A percentile compares a stretch with the other conserved stretches of the same genome.
Evolutionary conservation across 106 monocot species (phyloP).

Genomic region (Posidonia australis): DNA sequence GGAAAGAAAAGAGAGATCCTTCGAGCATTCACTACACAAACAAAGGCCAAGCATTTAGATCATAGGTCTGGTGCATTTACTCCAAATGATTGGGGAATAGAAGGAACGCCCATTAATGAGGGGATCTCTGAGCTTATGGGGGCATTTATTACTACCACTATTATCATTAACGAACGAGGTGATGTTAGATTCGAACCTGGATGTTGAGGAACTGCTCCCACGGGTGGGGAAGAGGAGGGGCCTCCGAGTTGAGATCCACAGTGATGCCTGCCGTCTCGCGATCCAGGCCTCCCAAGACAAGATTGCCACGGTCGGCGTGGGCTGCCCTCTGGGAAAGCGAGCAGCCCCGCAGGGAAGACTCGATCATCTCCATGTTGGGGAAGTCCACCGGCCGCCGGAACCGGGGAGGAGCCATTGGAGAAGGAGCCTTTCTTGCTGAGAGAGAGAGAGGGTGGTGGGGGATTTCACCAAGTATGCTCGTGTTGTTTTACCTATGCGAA

Average conservation of each 20-base stretch:
- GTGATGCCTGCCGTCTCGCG: neutral
- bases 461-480: too few relatives aligned
- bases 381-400: neutral
- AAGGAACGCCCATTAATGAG: neutral
- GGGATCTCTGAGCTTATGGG: neutral
- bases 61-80: neutral
- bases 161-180: neutral
- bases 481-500: too few relatives aligned
- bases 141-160: neutral
- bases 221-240: constrained; percentile 3
- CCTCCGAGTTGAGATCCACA: constrained; percentile 8
- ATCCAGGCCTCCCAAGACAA: neutral
- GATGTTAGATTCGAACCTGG: neutral
- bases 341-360: constrained; percentile 8
- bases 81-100: neutral
- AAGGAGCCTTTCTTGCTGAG: neutral
- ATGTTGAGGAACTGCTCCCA: constrained; percentile 10
- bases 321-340: neutral
- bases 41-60: neutral
- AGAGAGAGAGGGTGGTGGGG: neutral
- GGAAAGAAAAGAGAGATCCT: neutral
- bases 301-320: neutral
- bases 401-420: neutral
- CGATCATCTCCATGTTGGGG: constrained; percentile 1
- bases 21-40: neutral